Evolutionary conservation across 352 stramenopile genomes (phyloP), one percentile per base, ranked within the genome.

Genomic region (Phytopythium chamaehyphon): DNA sequence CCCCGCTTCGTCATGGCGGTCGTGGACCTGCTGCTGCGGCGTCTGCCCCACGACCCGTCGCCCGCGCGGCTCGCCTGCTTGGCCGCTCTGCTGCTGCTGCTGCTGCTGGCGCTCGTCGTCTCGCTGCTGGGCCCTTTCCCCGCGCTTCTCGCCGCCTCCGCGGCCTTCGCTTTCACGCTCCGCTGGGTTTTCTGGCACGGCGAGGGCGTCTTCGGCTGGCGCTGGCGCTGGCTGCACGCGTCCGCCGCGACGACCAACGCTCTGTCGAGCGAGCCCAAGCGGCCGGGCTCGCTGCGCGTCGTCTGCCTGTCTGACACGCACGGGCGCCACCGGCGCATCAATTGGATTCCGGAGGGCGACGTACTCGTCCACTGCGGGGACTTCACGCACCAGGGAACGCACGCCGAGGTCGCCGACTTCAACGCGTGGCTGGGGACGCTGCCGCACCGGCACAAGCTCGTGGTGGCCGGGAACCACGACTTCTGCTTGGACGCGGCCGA

Each of bases 321-420:
- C 39, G 64, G 61, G n/a, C 76, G 74, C 28, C 84, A 94, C 54
- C 73, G 70, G 7, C 65, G 78, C 16, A 65, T 98, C 43, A 63
- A 47, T 19, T 53, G 53, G 24, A 57, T 93, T 0, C 77, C 83
- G 0, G 45, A 66, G 4, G 82, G 95, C 33, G 86, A 95, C 53
- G 73, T 97, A 28, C 55, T 97, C 24, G 76, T 98, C 43, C 88
- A 96, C 39, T 91, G 95, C 58, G 83, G 83, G 16, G 91, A 98
- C 66, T 92, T 98, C 33, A 92, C 82, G 43, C 83, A 84, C 33
- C 87, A 58, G 16, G 84, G 84, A 2, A 83, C 73, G 0, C 80
- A 90, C 59, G 53, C 67, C 0, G 79, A 94, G 54, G 77, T 93
- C 54, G 44, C 55, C 36, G 78, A 86, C 52, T 93, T 94, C 36